Evolutionary conservation across 192 early-diverging fungal genomes (phyloP).

Genomic region (Coemansia aciculifera): DNA sequence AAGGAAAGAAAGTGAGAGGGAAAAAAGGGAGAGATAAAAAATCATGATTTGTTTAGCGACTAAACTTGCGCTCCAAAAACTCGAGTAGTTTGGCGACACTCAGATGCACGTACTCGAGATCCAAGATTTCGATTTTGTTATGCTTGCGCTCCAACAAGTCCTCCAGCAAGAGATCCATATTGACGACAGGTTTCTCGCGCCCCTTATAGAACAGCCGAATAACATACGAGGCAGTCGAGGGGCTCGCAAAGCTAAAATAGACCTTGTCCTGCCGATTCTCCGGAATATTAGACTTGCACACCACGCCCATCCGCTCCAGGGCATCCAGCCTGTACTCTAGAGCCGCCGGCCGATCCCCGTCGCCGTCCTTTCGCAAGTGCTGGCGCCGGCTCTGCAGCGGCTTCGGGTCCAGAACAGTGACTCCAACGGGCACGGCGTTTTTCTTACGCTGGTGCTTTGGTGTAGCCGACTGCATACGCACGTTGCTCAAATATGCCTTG

Average conservation of each 20-base stretch:
- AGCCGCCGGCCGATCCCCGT: slow-evolving; percentile 14
- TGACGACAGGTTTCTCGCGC: slow-evolving; percentile 87
- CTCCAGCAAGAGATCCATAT: slow-evolving; percentile 93
- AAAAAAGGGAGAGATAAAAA: slow-evolving; percentile 14
- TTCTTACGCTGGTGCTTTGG: slow-evolving; percentile 65
- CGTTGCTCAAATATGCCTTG: slow-evolving; percentile 93
- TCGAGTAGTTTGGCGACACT: slow-evolving; percentile 79
- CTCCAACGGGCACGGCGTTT: slow-evolving; percentile 61
- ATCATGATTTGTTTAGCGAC: slow-evolving; percentile 17
- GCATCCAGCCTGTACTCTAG: slow-evolving; percentile 76
- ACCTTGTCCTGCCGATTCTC: slow-evolving; percentile 85
- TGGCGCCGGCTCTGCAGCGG: slow-evolving; percentile 44
- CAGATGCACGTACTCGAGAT: slow-evolving; percentile 91
- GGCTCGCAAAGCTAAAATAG: slow-evolving; percentile 86
- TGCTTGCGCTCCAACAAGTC: slow-evolving; percentile 88
- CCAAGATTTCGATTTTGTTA: slow-evolving; percentile 79
- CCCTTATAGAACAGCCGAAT: slow-evolving; percentile 90
- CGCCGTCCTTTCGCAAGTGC: slow-evolving; percentile 13
- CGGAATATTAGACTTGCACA: slow-evolving; percentile 87
- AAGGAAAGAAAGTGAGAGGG: slow-evolving; percentile 10
- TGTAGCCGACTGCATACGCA: slow-evolving; percentile 64
- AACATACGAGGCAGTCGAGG: slow-evolving; percentile 85
- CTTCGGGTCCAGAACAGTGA: slow-evolving; percentile 56
- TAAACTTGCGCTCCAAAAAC: slow-evolving; percentile 83
- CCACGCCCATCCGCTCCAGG: slow-evolving; percentile 91